These are phyloP conservation scores for Gonapodya sp. DNA, from an alignment of 192 early-diverging fungal species.

Conservation along the genomic window DNA sequence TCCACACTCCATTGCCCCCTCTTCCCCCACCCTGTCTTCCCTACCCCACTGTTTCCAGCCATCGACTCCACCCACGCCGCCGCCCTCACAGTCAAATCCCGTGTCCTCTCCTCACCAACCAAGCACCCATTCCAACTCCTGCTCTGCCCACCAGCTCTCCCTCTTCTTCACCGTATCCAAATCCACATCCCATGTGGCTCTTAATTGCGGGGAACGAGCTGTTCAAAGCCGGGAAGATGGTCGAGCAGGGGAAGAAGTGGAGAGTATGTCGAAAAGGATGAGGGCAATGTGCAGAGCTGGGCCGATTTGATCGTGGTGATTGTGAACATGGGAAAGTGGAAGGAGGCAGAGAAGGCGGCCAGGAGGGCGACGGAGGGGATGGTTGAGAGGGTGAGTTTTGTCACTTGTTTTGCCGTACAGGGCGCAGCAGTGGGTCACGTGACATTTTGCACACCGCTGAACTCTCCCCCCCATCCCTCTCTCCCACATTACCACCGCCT, in stretches of 20 bases:
- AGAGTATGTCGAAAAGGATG: neutral
- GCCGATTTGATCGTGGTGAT: neutral
- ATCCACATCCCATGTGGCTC: neutral
- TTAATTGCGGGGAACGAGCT: conserved; percentile 6
- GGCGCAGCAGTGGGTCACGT: neutral
- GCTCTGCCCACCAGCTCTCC: neutral
- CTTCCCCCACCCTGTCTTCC: too few species aligned
- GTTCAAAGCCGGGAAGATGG: neutral
- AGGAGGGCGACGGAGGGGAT: neutral
- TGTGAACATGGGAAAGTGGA: neutral
- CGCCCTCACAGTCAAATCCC: neutral
- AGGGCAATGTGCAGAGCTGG: neutral
- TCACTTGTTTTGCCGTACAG: neutral
- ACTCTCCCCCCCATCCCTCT: too few species aligned
- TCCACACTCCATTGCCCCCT: too few species aligned
- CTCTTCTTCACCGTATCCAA: neutral
- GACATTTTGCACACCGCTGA: neutral
- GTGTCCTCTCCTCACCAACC: neutral
- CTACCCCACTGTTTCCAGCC: too few species aligned
- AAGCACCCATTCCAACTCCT: neutral
- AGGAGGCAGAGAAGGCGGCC: neutral
- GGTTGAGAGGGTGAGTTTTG: neutral
- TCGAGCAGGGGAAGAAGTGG: neutral
- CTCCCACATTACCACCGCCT: too few species aligned
- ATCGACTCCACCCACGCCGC: neutral